These are phyloP conservation scores for Deuterostichococcus epilithicus DNA, from an alignment of 139 green algal genomes.

Conservation along the genomic window DNA sequence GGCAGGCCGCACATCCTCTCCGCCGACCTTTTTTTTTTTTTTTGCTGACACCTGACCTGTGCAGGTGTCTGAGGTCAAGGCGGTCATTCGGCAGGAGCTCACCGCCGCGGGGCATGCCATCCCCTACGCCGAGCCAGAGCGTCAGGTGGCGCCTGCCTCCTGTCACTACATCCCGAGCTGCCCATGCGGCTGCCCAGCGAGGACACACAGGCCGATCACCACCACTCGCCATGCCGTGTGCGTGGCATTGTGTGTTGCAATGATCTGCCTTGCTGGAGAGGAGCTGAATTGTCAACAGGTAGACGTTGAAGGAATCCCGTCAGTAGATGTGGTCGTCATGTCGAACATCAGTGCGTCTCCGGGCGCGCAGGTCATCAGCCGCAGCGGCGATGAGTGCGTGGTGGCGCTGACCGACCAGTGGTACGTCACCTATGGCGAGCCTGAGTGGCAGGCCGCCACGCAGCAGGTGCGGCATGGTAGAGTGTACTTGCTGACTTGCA, in stretches of 20 bases:
- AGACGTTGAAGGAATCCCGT: conserved; percentile 27
- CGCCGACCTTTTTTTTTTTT: no score
- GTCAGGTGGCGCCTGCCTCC: no score
- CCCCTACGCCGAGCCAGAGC: conserved; percentile 81
- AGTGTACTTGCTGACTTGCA: neutral
- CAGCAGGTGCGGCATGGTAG: neutral
- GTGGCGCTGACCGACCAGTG: conserved; percentile 99
- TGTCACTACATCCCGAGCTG: no score
- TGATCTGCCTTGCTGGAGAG: no score
- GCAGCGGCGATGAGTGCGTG: conserved; percentile 93
- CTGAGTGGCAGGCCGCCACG: conserved; percentile 68
- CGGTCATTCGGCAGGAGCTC: conserved; percentile 82
- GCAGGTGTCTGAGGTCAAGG: conserved; percentile 81
- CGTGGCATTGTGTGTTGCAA: no score
- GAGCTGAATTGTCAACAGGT: no score
- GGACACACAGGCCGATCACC: no score
- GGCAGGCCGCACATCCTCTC: no score
- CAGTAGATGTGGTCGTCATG: neutral
- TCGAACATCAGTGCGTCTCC: neutral
- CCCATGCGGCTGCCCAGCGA: no score
- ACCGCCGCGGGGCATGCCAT: conserved; percentile 69
- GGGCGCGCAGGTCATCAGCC: conserved; percentile 65
- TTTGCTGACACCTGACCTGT: no score
- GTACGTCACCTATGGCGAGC: conserved; percentile 91
- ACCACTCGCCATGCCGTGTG: no score